Base-by-base conservation (phyloP, 331 rosid species). In the Quercus phellos region DNA sequence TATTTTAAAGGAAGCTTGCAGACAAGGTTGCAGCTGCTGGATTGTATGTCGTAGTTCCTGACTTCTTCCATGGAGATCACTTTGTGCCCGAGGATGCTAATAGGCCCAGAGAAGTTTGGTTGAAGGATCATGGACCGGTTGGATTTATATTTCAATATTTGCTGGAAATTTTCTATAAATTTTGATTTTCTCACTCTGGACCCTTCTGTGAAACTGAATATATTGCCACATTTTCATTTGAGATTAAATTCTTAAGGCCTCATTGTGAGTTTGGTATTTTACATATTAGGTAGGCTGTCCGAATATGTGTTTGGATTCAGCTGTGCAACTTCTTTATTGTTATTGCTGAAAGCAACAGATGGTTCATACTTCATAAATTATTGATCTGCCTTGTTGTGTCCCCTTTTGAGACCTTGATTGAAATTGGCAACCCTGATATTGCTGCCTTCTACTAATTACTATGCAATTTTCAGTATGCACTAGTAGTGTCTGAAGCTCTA, bases 1-100 rank as follows among this genome's bases (percentile, higher is more conserved):
- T 12, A 29, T 50, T 77, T 9, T 79, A 81, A 72, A 88, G 92
- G 88, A 88, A 88, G 77, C 88, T 90, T 73, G 94, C 92, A 50
- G 92, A 90, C 83, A 84, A 88, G 77, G 73, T 88, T 84, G 92
- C 90, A 34, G 88, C 89, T 73, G 80, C 85, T 59, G 92, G 92
- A 26, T 90, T 83, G 73, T 86, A 77, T 79, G 94, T 86, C 34
- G 88, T 77, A 72, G 89, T 85, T 83, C 90, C 90, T 71, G 92
- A 90, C 74, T 83, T 88, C 75, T 55, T 90, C 4, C 22, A 35
- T 6, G 43, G 88, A 5, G 94, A 90, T 4, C 92, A 89, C 43
- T 86, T 2, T 27, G 64, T 22, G 55, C 75, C 80, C 2, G 70
- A 67, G 21, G 74, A 74, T 55, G 10, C 54, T 76, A 79, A 79